Conservation (phyloP, 1,284 basidiomycete genomes). For the Coniophora puteana region DNA sequence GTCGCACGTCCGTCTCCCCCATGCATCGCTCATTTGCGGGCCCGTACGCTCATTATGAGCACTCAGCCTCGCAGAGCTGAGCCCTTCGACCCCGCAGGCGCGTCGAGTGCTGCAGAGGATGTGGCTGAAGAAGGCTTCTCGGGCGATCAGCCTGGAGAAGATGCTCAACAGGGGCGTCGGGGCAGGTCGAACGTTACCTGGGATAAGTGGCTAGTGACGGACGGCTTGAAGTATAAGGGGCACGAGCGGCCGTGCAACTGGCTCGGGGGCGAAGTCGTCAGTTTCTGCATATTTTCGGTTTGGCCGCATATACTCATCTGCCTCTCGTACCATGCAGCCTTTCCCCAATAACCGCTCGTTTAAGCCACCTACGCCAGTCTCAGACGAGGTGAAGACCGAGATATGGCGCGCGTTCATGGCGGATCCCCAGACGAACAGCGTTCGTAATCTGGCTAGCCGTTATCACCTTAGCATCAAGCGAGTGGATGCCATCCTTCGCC, state of each 20-base stretch:
- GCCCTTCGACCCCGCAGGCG: too few species aligned
- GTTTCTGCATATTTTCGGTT: conserved; percentile 25
- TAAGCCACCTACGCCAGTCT: conserved; percentile 71
- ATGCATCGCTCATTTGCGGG: too few species aligned
- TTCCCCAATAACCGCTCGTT: conserved; percentile 83
- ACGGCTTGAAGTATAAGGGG: too few species aligned
- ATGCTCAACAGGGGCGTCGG: too few species aligned
- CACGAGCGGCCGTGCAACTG: conserved; percentile 56
- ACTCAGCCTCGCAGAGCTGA: too few species aligned
- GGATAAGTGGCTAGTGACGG: too few species aligned
- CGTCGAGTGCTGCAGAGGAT: too few species aligned
- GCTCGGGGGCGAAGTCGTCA: conserved; percentile 54
- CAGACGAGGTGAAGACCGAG: conserved; percentile 49
- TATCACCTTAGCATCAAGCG: conserved; percentile 71
- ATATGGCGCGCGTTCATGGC: conserved; percentile 57
- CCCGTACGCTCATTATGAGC: too few species aligned
- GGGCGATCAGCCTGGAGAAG: too few species aligned
- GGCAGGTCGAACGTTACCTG: too few species aligned
- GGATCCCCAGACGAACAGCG: conserved; percentile 52
- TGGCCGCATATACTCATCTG: background rate
- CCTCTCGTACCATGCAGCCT: conserved; percentile 42
- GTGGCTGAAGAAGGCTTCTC: too few species aligned
- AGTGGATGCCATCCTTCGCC: conserved; percentile 72
- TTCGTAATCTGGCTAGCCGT: conserved; percentile 56
- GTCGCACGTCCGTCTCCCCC: too few species aligned